Percentiles rank a stretch among this genome's conserved stretches.
These are phyloP conservation scores for Calonectria honghensis DNA, from an alignment of 2,329 filamentous ascomycete genomes.

Conservation along the genomic window DNA sequence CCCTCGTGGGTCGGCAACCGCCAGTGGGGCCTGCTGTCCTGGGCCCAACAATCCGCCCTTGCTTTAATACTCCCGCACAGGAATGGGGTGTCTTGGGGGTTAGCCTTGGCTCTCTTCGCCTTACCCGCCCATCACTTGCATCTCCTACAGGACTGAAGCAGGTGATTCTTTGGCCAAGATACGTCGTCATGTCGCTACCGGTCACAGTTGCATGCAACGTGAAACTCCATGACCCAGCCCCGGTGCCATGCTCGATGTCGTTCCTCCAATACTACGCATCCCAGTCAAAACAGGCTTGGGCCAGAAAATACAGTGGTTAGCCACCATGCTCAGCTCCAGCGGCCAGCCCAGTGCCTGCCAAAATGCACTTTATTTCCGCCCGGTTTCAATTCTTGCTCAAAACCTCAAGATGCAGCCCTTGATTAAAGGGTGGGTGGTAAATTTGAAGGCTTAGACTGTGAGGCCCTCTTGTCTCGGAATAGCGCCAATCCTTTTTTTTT, in stretches of 20 bases:
- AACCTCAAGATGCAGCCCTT: slow-evolving; percentile 14
- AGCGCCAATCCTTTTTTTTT: slow-evolving; percentile 22
- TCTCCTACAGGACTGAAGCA: slow-evolving; percentile 3
- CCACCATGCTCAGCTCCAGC: background rate
- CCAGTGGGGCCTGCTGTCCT: slow-evolving; percentile 40
- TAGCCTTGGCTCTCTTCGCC: slow-evolving; percentile 19
- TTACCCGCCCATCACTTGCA: slow-evolving; percentile 32
- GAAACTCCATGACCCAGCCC: slow-evolving; percentile 1
- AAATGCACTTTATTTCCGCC: slow-evolving; percentile 4
- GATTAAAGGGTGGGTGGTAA: slow-evolving; percentile 7
- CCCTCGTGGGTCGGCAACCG: slow-evolving; percentile 39
- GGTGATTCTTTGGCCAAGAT: slow-evolving; percentile 10
- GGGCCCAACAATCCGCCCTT: slow-evolving; percentile 27
- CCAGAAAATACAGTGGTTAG: background rate
- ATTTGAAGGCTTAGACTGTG: slow-evolving; percentile 15
- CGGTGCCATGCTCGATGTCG: background rate
- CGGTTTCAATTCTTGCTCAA: slow-evolving; percentile 26
- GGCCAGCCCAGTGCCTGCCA: background rate
- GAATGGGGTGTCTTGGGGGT: slow-evolving; percentile 25
- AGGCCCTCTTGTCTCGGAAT: slow-evolving; percentile 24
- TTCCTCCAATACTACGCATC: slow-evolving; percentile 2
- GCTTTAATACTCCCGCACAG: slow-evolving; percentile 32
- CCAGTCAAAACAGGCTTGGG: background rate
- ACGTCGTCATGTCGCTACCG: slow-evolving; percentile 5
- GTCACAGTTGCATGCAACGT: slow-evolving; percentile 8